Evolutionary conservation across 2,329 filamentous ascomycete species (phyloP).

Genomic region (Talaromyces sp.): DNA sequence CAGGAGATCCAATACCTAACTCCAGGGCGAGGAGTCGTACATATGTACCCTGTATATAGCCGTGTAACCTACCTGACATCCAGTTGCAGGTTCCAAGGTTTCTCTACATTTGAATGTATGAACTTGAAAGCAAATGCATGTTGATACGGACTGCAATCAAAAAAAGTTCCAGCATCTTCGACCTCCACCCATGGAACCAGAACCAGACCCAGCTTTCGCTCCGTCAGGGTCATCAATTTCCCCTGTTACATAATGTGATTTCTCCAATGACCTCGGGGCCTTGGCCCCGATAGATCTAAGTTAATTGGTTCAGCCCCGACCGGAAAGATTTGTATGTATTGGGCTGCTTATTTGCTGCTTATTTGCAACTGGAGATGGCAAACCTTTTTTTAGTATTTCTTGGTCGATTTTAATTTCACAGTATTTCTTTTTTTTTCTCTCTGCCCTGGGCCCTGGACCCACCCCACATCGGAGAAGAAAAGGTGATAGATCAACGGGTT

Average conservation of each 20-base stretch:
- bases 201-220: no score
- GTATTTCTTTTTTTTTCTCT: neutral
- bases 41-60: conserved; percentile 2
- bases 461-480: neutral
- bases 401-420: no score
- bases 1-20: neutral
- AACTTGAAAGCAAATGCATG: no score
- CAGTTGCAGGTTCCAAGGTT: no score
- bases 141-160: no score
- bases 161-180: conserved; percentile 20
- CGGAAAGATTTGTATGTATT: conserved; percentile 3
- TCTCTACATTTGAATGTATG: no score
- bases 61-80: conserved; percentile 3
- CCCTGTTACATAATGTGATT: conserved; percentile 27
- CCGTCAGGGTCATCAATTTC: neutral
- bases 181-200: conserved; percentile 10
- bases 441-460: neutral
- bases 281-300: conserved; percentile 13
- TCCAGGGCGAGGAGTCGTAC: neutral
- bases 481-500: conserved; percentile 3
- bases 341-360: neutral
- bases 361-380: no score
- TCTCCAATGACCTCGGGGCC: conserved; percentile 9
- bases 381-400: no score
- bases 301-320: conserved; percentile 3